A percentile compares a stretch with the other conserved stretches of the same genome.
phyloP scores from a whole-genome alignment of 2,329 filamentous ascomycete genomes.

The Fusarium guadeloupense region DNA sequence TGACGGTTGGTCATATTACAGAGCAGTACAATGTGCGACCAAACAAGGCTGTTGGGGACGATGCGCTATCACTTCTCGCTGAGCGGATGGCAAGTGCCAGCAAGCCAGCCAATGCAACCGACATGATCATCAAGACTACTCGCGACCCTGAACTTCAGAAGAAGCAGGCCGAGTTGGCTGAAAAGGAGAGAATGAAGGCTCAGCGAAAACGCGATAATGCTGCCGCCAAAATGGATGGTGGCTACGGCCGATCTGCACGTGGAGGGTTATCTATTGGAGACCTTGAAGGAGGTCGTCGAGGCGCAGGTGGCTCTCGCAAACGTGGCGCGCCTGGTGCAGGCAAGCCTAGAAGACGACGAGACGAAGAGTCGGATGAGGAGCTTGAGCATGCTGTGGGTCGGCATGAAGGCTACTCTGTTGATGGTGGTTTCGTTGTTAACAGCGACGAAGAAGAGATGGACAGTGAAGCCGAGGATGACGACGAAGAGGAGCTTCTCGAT shows the following conservation, averaged over 20 bases:
- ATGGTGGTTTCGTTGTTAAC: conserved; percentile 79
- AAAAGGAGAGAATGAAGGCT: conserved; percentile 76
- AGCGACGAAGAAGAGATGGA: conserved; percentile 77
- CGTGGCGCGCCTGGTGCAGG: conserved; percentile 59
- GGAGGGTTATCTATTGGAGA: conserved; percentile 73
- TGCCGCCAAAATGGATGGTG: conserved; percentile 69
- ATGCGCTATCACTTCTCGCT: conserved; percentile 74
- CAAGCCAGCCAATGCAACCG: conserved; percentile 63
- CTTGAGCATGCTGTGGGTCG: conserved; percentile 67
- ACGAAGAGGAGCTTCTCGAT: conserved; percentile 66
- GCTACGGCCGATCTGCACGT: conserved; percentile 59
- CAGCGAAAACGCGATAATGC: conserved; percentile 74
- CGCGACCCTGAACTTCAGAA: conserved; percentile 80
- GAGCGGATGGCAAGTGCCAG: conserved; percentile 72
- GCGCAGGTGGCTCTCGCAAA: conserved; percentile 60
- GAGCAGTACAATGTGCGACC: conserved; percentile 76
- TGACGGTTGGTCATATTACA: conserved; percentile 79
- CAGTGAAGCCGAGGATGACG: conserved; percentile 71
- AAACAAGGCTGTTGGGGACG: conserved; percentile 73
- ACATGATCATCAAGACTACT: conserved; percentile 74
- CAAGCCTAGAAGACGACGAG: conserved; percentile 65
- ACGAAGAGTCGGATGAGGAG: conserved; percentile 82
- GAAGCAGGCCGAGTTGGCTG: conserved; percentile 75
- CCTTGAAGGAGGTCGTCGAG: conserved; percentile 69
- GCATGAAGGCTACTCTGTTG: conserved; percentile 80